A percentile compares a stretch with the other conserved stretches of the same genome.
These are phyloP conservation scores for Lolium multiflorum DNA, from an alignment of 176 grass and related monocot genomes.

Conservation along the genomic window DNA sequence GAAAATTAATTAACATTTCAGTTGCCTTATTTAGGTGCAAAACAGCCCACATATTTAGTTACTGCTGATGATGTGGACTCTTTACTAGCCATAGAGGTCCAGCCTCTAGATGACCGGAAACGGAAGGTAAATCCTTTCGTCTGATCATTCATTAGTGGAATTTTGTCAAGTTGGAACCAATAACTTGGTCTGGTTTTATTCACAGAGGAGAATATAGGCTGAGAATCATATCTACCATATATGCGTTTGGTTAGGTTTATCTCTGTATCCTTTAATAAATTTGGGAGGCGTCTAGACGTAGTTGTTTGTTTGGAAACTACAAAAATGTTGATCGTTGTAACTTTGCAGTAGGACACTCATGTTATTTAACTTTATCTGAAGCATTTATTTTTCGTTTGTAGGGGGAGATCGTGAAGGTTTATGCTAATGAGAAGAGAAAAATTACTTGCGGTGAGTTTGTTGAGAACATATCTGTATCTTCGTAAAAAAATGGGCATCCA, in stretches of 20 bases:
- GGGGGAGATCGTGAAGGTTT: slow-evolving; percentile 90
- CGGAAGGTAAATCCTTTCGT: slow-evolving; percentile 66
- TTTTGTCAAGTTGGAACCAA: slow-evolving; percentile 1
- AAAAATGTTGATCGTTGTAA: background rate
- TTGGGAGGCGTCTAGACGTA: background rate
- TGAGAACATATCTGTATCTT: slow-evolving; percentile 18
- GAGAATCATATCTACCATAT: too few species aligned
- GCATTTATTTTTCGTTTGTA: slow-evolving; percentile 34
- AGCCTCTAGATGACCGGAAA: slow-evolving; percentile 92
- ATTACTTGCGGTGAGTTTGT: slow-evolving; percentile 83
- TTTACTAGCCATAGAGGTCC: slow-evolving; percentile 87
- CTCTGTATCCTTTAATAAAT: background rate
- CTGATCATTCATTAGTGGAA: slow-evolving; percentile 21
- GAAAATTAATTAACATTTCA: background rate
- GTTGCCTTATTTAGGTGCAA: slow-evolving; percentile 67
- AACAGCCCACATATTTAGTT: slow-evolving; percentile 89
- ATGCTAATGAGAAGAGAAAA: slow-evolving; percentile 86
- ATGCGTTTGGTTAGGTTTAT: slow-evolving; percentile 3
- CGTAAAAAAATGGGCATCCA: background rate
- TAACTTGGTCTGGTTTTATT: slow-evolving; percentile 19
- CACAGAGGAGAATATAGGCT: background rate
- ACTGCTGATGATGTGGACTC: slow-evolving; percentile 94
- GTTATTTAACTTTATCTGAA: slow-evolving; percentile 32
- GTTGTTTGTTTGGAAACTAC: slow-evolving; percentile 26
- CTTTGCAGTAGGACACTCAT: slow-evolving; percentile 18